Evolutionary conservation across 2,329 filamentous ascomycete species (phyloP), one percentile per base, ranked within the genome.

Genomic region (Xylariaceae sp.): DNA sequence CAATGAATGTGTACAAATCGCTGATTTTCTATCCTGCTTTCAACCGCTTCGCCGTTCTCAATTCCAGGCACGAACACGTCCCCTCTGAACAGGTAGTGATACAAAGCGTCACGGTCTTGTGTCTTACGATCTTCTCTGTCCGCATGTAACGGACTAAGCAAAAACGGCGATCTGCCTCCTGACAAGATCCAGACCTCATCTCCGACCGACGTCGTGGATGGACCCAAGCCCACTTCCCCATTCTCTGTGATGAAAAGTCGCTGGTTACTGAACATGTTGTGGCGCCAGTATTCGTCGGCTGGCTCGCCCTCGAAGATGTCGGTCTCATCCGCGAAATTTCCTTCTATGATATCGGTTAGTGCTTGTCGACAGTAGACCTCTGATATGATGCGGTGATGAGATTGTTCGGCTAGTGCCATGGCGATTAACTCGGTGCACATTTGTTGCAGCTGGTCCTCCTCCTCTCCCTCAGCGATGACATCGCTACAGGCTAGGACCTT

Each of bases 121-220:
- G n/a, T n/a, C n/a, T 40, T 3, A 4, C 26, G n/a, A 36, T 9
- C 28, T 3, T 1, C 16, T 3, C 19, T 33, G 3, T 39, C 34
- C n/a, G 8, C 11, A 43, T 24, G 16, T n/a, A 55, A 23, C 11
- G 55, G 51, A 2, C 51, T n/a, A 2, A 63, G 51, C 21, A 59
- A 29, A 31, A 61, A 61, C 2, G 61, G 61, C 31, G 44, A 52
- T 26, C 36, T 40, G 11, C 61, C 58, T 14, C 61, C 61, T 7
- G 43, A 50, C 34, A 63, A 28, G 5, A 63, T 43, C 58, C 61
- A 61, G 19, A 63, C 39, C 45, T 63, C 58, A 17, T 63, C 61
- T 14, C 58, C 58, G n/a, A 45, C 16, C 1, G 43, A 34, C 16
- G 56, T 53, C 6, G 44, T 44, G 5, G 58, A 56, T 12, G 61